Conservation (phyloP, 1,139 yeast genomes). For the Zygosaccharomyces pseudobailii region DNA sequence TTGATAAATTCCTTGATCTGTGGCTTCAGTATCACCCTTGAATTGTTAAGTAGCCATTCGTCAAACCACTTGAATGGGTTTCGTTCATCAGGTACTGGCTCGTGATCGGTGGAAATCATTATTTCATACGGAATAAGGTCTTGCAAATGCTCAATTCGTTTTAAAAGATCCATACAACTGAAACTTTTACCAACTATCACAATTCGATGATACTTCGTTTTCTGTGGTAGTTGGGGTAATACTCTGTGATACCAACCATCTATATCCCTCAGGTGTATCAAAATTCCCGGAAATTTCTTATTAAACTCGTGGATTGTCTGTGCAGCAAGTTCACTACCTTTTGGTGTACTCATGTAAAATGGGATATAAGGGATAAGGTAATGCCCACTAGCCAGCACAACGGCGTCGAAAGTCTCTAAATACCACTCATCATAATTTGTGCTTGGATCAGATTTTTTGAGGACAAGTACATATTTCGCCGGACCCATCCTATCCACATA, state of each 20-base stretch:
- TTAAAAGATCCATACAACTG: conserved; percentile 20
- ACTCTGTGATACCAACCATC: conserved; percentile 17
- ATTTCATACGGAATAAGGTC: conserved; percentile 9
- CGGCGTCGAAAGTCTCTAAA: conserved; percentile 36
- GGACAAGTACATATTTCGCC: conserved; percentile 14
- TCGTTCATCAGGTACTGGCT: conserved; percentile 15
- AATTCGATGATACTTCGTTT: conserved; percentile 7
- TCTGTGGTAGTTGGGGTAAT: conserved; percentile 4
- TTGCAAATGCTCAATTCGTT: conserved; percentile 12
- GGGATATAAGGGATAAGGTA: conserved; percentile 47
- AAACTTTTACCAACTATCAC: conserved; percentile 20
- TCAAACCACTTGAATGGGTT: conserved; percentile 21
- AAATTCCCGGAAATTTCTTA: conserved; percentile 11
- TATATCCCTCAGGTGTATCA: conserved; percentile 17
- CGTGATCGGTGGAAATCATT: conserved; percentile 12
- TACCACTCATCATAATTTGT: conserved; percentile 27
- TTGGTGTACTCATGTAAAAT: conserved; percentile 15
- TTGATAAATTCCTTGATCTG: conserved; percentile 11
- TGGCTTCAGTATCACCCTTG: conserved; percentile 10
- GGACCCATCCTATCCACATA: conserved; percentile 16
- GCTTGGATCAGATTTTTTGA: conserved; percentile 11
- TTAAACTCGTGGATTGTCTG: conserved; percentile 15
- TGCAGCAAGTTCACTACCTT: conserved; percentile 4
- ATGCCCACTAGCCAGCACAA: conserved; percentile 44
- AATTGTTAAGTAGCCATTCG: conserved; percentile 14